Evolutionary conservation across 306 rosid species (phyloP), one percentile per base, ranked within the genome.

Genomic region (Inga laurina): DNA sequence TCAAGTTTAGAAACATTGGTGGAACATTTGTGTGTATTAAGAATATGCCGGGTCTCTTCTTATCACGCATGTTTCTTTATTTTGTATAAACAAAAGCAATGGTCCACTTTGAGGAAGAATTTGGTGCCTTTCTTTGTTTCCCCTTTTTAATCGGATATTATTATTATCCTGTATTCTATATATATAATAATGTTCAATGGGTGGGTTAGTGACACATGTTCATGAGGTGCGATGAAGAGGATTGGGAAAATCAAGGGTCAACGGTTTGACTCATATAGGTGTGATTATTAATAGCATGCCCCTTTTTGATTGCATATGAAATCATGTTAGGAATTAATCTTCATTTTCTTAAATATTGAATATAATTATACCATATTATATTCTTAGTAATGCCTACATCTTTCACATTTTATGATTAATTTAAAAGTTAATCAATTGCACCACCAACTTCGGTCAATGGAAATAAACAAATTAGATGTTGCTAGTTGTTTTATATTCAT

Each of bases 51-150:
- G 0, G 74, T 69, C 51, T 4, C 15, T 41, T 41, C 4, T 37
- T 18, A 49, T 69, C 51, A 41, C 32, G 12, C 51, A 44, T 5
- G 22, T 72, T 45, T 45, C 41, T 2, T 46, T 37, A 0, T 66
- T 72, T 72, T 72, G 57, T 72, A 13, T 72, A 45, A 8, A 13
- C 57, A 72, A 72, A 72, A 72, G 51, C 57, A 46, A 46, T 24
- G 76, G 76, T 72, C 76, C 57, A 45, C 37, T 14, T 72, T 72
- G 39, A 44, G 76, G 2, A 13, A 72, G 57, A 72, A 72, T 13
- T 72, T 45, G 76, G 59, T 46, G 76, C 59, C 27, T 13, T 13
- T 72, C 11, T 44, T 12, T 43, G 15, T 41, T 13, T 9, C 13
- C 49, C 75, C 75, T 24, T 69, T 43, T 70, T 70, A 11, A 10